Percentiles rank a stretch among this genome's conserved stretches.
phyloP scores from a whole-genome alignment of 2,329 filamentous ascomycete genomes.

The Ceratocystiopsis brevicomis region DNA sequence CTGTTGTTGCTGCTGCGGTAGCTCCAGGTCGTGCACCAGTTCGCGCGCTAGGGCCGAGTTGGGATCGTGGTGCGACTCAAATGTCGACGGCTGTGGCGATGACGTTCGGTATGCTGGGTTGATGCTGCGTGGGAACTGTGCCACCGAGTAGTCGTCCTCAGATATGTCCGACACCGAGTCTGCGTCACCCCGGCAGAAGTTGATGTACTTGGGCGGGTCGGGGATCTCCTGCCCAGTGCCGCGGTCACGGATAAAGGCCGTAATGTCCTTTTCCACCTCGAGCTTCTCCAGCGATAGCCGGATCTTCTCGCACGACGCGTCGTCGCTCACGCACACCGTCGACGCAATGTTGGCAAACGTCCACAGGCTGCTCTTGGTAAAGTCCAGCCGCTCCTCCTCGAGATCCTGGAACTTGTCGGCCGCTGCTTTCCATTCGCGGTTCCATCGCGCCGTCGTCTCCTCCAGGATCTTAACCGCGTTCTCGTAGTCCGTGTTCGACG shows the following conservation, averaged over 20 bases:
- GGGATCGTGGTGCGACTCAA: constrained; percentile 80
- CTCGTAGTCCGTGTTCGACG: constrained; percentile 86
- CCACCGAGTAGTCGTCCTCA: constrained; percentile 81
- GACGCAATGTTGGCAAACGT: constrained; percentile 94
- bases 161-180: constrained; percentile 69
- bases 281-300: constrained; percentile 82
- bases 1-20: constrained; percentile 7
- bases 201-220: constrained; percentile 93
- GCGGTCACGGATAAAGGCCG: constrained; percentile 66
- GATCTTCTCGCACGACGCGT: constrained; percentile 91
- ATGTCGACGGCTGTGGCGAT: constrained; percentile 84
- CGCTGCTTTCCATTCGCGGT: constrained; percentile 92
- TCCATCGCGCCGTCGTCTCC: constrained; percentile 90
- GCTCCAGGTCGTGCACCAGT: constrained; percentile 37
- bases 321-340: constrained; percentile 93
- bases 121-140: constrained; percentile 86
- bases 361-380: constrained; percentile 95
- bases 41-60: constrained; percentile 51
- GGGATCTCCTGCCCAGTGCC: constrained; percentile 96
- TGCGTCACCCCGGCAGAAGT: constrained; percentile 82
- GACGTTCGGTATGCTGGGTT: constrained; percentile 93
- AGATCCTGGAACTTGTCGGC: constrained; percentile 99
- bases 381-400: constrained; percentile 91
- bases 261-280: constrained; percentile 86
- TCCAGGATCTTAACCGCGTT: constrained; percentile 80